phyloP scores from a whole-genome alignment of 1,284 basidiomycete genomes.

The Melampsora larici-populina region DNA sequence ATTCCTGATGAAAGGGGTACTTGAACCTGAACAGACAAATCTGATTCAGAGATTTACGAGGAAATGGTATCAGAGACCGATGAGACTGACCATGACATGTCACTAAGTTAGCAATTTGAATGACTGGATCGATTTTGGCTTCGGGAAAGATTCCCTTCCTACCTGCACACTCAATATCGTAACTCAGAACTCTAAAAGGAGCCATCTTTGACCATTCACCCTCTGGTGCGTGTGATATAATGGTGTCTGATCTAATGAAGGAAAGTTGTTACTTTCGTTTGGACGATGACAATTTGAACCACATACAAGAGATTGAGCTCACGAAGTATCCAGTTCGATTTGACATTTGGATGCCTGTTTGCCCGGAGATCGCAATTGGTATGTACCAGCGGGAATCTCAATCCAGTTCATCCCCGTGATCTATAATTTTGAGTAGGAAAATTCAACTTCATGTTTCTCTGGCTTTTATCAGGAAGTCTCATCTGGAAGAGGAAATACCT shows the following conservation, averaged over 20 bases:
- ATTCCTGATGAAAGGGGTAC: slow-evolving; percentile 85
- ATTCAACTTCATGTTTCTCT: not conserved
- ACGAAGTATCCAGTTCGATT: slow-evolving; percentile 75
- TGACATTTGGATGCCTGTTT: slow-evolving; percentile 76
- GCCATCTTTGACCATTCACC: slow-evolving; percentile 85
- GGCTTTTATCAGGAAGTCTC: not conserved
- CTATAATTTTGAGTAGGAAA: slow-evolving; percentile 55
- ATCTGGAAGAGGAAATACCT: slow-evolving; percentile 59
- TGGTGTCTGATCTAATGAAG: slow-evolving; percentile 66
- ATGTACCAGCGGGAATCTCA: slow-evolving; percentile 76
- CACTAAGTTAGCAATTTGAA: slow-evolving; percentile 97
- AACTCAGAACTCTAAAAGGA: slow-evolving; percentile 83
- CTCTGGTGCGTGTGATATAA: slow-evolving; percentile 83
- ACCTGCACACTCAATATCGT: slow-evolving; percentile 96
- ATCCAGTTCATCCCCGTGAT: slow-evolving; percentile 98
- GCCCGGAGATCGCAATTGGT: slow-evolving; percentile 62
- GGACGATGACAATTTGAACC: not conserved
- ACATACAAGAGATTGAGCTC: slow-evolving; percentile 47
- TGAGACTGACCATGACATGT: slow-evolving; percentile 73
- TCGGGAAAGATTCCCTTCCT: slow-evolving; percentile 94
- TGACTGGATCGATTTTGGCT: slow-evolving; percentile 79
- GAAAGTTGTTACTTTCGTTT: slow-evolving; percentile 5
- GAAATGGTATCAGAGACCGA: not conserved
- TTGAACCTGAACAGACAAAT: slow-evolving; percentile 63
- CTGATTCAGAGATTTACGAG: not conserved